Base-by-base conservation (phyloP, 495 filamentous ascomycete species). In the Pyrenula aspistea region DNA sequence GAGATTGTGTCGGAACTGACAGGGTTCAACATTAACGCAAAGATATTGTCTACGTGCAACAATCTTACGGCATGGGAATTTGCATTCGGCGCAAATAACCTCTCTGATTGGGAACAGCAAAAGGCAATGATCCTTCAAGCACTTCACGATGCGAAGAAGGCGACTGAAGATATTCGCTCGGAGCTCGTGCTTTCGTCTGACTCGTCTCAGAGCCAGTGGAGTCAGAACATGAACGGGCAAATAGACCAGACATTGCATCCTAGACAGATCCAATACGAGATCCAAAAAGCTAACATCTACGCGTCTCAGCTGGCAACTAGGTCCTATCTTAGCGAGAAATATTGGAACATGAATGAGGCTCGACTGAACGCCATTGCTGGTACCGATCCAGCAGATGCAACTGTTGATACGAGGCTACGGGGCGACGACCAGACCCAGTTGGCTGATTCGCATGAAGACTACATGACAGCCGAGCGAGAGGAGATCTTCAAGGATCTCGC, bases 261-360 rank as follows among this genome's bases (percentile, higher is more conserved):
- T 2, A 72, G 75, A 10, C 71, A 75, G 2, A 73, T 90, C 1
- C 88, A 91, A 53, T 85, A 81, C 54, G 87, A 93, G 61, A 91
- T 94, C 22, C 88, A 94, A 63, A 91, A 89, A 62, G 83, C 83
- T 21, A 92, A 91, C 60, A 86, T 95, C 22, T 86, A 89, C 59
- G 80, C 81, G 4, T 87, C 81, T 50, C 83, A 88, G 61, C 71
- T 95, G 1, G 80, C 79, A 2, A 90, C 87, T 1, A 78, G 89
- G 21, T 88, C 85, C 0, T 89, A 84, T 62, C 77, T 89, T n/a
- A 84, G 92, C 1, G 87, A 94, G 59, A 88, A 87, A 61, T 93
- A 89, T 62, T 85, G 83, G 67, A 53, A 58, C 24, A 36, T 23
- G 24, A 49, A 54, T 22, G 48, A 55, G 54, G 47, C 24, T 36